Base-by-base conservation (phyloP, 2,329 filamentous ascomycete genomes). In the Teratosphaeria gauchensis region DNA sequence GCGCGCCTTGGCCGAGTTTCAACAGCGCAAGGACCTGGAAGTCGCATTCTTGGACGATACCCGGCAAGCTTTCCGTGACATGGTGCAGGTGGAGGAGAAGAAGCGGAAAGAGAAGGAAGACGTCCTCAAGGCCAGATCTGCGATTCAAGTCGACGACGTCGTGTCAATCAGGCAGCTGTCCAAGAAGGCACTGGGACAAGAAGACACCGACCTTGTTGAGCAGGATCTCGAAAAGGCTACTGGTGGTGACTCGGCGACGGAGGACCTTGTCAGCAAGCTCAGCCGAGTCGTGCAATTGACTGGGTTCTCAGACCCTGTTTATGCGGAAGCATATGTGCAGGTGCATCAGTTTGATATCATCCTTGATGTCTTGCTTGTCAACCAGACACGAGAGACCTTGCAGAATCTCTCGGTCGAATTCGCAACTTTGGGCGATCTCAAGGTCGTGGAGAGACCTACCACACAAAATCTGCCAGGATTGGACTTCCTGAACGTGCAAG, bases 261-360 rank as follows among this genome's bases (percentile, higher is more conserved):
- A 96, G 71, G 91, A 96, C 64, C 80, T 96, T 2, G 88, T 89
- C 12, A 96, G 91, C 57, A 99, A 99, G 76, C 84, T 99, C 61
- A 96, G 88, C 78, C 85, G 94, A 14, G 92, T 99, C 42, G 94
- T 99, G 24, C 94, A 99, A 75, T 83, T 99, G 53, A 99, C 94
- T 19, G 94, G 94, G 61, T 99, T 99, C 82, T 97, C 94, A 0
- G 94, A 99, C 71, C 88, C 94, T 1, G 94, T 99, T 14, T 99
- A 99, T 69, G 94, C 90, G n/a, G 94, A 99, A 76, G 94, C 94
- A 4, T 99, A 99, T 68, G 92, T 99, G 70, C 96, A 95, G 73
- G 92, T 99, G 9, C 92, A 97, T 73, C 94, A 99, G 74, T 99
- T 99, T 70, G 94, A 99, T 71, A 99, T 99, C 68, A 88, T 99